phyloP scores from a whole-genome alignment of 371 early-diverging fungal species.

The Apophysomyces variabilis region DNA sequence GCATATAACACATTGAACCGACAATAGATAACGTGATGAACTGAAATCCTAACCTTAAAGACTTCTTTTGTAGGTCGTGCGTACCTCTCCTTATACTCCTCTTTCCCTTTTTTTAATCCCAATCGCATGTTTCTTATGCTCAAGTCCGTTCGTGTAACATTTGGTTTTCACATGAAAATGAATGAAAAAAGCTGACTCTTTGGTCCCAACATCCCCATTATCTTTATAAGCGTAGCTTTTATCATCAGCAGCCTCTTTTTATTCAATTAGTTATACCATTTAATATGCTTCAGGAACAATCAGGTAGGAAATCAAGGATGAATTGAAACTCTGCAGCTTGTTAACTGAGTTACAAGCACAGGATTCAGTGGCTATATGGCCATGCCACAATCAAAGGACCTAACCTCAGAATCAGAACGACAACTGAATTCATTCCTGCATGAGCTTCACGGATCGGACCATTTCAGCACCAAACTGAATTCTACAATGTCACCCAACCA shows the following conservation, averaged over 20 bases:
- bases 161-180: slow-evolving; percentile 10
- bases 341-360: slow-evolving; percentile 1
- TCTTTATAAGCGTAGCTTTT: not conserved
- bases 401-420: slow-evolving; percentile 17
- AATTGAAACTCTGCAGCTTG: not conserved
- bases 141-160: not conserved
- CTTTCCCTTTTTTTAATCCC: not conserved
- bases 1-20: not conserved
- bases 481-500: not conserved
- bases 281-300: not conserved
- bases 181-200: not conserved
- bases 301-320: not conserved
- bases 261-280: not conserved
- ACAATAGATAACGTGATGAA: not conserved
- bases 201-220: not conserved
- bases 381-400: slow-evolving; percentile 6
- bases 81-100: not conserved
- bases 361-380: not conserved
- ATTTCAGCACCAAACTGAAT: not conserved
- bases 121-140: not conserved
- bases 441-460: slow-evolving; percentile 1
- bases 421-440: slow-evolving; percentile 24
- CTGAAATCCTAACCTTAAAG: not conserved
- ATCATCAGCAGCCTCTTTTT: not conserved
- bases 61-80: not conserved